phyloP scores from a whole-genome alignment of 2,329 filamentous ascomycete species.

The Berkeleyomyces basicola region DNA sequence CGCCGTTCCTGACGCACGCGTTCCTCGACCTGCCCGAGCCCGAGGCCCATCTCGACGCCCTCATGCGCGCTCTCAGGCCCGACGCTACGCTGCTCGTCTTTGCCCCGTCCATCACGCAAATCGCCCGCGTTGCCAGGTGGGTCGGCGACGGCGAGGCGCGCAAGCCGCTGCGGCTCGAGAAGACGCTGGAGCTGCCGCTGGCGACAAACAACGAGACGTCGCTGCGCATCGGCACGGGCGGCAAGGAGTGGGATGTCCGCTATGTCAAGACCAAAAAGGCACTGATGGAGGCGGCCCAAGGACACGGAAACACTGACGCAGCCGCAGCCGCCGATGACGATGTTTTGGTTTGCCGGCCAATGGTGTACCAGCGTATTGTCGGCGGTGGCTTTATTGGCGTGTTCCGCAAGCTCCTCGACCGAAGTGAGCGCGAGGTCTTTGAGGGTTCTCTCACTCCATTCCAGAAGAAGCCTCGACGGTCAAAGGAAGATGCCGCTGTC shows the following conservation, averaged over 20 bases:
- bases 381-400: slow-evolving; percentile 28
- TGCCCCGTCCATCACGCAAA: slow-evolving; percentile 63
- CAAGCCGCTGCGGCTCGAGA: slow-evolving; percentile 32
- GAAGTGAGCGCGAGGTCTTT: not conserved
- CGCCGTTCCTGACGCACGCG: slow-evolving; percentile 49
- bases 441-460: slow-evolving; percentile 2
- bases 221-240: slow-evolving; percentile 30
- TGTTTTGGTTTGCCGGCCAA: slow-evolving; percentile 27
- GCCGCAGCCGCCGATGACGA: slow-evolving; percentile 13
- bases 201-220: slow-evolving; percentile 25
- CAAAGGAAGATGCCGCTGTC: not conserved
- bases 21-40: slow-evolving; percentile 58
- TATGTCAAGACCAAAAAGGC: slow-evolving; percentile 21
- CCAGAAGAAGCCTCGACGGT: not conserved
- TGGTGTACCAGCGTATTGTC: slow-evolving; percentile 24
- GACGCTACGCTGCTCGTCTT: slow-evolving; percentile 54
- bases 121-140: slow-evolving; percentile 43
- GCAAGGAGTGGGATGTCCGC: slow-evolving; percentile 48
- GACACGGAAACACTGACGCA: slow-evolving; percentile 14
- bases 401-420: slow-evolving; percentile 21
- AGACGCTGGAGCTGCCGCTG: slow-evolving; percentile 39
- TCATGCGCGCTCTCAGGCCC: slow-evolving; percentile 41
- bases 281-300: slow-evolving; percentile 16
- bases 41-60: slow-evolving; percentile 28
- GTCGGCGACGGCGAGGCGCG: slow-evolving; percentile 15